Evolutionary conservation across 495 filamentous ascomycete species (phyloP).

Genomic region (Penicillium canescens): DNA sequence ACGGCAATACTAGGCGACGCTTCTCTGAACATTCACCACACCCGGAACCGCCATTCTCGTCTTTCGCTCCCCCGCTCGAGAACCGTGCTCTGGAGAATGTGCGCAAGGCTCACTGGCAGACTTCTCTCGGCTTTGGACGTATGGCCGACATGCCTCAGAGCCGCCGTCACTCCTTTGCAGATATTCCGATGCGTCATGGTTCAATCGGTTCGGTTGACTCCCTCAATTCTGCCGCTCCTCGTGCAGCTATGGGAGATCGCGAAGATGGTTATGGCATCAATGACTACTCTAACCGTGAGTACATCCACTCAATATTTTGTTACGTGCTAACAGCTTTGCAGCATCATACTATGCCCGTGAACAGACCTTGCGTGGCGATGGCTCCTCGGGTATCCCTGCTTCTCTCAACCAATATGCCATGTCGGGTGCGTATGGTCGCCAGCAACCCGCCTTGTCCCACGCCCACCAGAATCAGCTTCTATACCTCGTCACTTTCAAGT

Average conservation of each 20-base stretch:
- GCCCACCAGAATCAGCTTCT: slow-evolving; percentile 79
- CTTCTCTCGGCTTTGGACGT: slow-evolving; percentile 75
- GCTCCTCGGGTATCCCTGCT: slow-evolving; percentile 36
- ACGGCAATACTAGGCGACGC: slow-evolving; percentile 51
- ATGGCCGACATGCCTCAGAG: slow-evolving; percentile 76
- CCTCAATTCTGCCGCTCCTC: slow-evolving; percentile 26
- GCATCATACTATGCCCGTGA: slow-evolving; percentile 52
- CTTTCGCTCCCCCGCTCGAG: slow-evolving; percentile 57
- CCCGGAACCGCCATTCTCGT: slow-evolving; percentile 53
- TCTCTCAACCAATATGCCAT: slow-evolving; percentile 57
- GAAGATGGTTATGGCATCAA: slow-evolving; percentile 40
- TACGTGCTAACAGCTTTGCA: slow-evolving; percentile 27
- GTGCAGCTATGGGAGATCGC: slow-evolving; percentile 34
- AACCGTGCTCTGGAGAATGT: slow-evolving; percentile 75
- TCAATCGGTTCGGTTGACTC: slow-evolving; percentile 68
- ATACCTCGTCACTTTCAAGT: slow-evolving; percentile 95
- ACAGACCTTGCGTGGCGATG: slow-evolving; percentile 41
- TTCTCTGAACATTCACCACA: slow-evolving; percentile 63
- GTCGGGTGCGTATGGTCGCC: slow-evolving; percentile 48
- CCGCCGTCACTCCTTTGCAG: slow-evolving; percentile 96
- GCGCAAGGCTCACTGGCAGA: slow-evolving; percentile 86
- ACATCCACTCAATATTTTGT: not conserved
- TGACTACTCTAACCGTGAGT: slow-evolving; percentile 24
- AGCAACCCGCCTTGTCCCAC: slow-evolving; percentile 64
- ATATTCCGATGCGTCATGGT: slow-evolving; percentile 67